Percentiles rank a stretch among this genome's conserved stretches.
Evolutionary conservation across 2,329 filamentous ascomycete species (phyloP).

Genomic region (Cladosporium sp.): DNA sequence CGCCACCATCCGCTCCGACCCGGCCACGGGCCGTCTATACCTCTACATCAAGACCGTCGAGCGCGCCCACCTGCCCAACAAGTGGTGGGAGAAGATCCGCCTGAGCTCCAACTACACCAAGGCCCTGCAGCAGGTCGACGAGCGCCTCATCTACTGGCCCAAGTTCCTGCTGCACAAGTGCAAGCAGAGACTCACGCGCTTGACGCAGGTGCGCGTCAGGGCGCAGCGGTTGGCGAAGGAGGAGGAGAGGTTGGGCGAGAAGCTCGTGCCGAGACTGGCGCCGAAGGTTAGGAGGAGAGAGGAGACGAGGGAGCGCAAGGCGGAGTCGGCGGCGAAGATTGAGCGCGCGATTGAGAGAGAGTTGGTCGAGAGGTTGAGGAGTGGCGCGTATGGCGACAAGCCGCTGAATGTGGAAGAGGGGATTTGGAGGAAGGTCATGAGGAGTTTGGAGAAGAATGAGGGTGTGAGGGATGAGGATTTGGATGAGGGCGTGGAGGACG

Average conservation of each 20-base stretch:
- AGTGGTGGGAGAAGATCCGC: conserved; percentile 92
- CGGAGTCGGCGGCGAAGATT: conserved; percentile 70
- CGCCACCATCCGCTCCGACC: conserved; percentile 82
- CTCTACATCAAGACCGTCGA: conserved; percentile 97
- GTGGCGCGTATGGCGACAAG: conserved; percentile 90
- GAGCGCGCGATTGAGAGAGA: conserved; percentile 95
- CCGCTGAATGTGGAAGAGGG: conserved; percentile 92
- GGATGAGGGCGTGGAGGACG: conserved; percentile 79
- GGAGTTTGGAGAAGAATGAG: conserved; percentile 80
- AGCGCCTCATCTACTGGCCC: conserved; percentile 85
- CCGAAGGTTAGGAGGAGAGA: conserved; percentile 69
- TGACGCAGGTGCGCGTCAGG: conserved; percentile 85
- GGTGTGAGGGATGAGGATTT: conserved; percentile 80
- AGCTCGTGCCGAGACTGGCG: conserved; percentile 79
- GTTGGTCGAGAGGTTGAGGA: conserved; percentile 82
- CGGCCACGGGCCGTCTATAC: conserved; percentile 77
- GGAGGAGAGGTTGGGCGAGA: conserved; percentile 85
- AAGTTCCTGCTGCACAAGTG: conserved; percentile 92
- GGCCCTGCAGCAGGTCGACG: conserved; percentile 82
- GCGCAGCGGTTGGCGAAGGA: conserved; percentile 77
- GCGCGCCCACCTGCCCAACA: conserved; percentile 79
- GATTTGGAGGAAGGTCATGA: conserved; percentile 96
- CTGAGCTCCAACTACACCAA: conserved; percentile 86
- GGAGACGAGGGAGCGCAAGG: conserved; percentile 47
- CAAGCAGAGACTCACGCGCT: conserved; percentile 88